phyloP scores from a whole-genome alignment of 805 yeast genomes.

The Candida morakotiae region DNA sequence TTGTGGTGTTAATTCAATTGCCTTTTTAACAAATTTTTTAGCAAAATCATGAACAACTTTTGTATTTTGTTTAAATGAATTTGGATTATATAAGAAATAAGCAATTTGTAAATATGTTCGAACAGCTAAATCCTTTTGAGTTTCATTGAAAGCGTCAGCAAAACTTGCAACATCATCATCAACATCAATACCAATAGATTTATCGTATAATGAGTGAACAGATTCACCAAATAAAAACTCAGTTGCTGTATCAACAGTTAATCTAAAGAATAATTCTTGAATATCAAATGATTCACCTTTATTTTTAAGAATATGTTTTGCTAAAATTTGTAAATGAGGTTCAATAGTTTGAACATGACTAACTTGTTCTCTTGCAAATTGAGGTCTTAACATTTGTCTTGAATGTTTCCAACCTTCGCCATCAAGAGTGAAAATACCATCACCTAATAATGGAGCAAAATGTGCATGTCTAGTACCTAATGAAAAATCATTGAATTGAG shows the following conservation, averaged over 20 bases:
- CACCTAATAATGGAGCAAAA: conserved; percentile 36
- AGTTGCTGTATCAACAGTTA: conserved; percentile 39
- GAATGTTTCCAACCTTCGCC: conserved; percentile 42
- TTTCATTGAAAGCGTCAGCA: conserved; percentile 29
- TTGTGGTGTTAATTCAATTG: conserved; percentile 20
- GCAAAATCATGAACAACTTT: conserved; percentile 24
- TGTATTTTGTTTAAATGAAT: conserved; percentile 18
- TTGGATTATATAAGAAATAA: conserved; percentile 20
- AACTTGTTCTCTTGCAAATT: conserved; percentile 41
- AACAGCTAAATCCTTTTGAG: conserved; percentile 30
- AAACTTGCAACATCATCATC: conserved; percentile 28
- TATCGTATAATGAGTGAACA: conserved; percentile 28
- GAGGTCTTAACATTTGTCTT: conserved; percentile 42
- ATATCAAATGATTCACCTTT: conserved; percentile 29
- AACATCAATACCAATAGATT: conserved; percentile 14
- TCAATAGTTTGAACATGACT: conserved; percentile 37
- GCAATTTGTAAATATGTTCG: conserved; percentile 21
- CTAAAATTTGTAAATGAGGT: conserved; percentile 35
- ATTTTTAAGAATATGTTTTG: conserved; percentile 23
- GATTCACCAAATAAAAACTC: conserved; percentile 41
- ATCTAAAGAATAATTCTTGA: conserved; percentile 35
- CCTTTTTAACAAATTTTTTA: conserved; percentile 26
- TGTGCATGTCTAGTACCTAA: conserved; percentile 36
- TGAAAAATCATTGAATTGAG: conserved; percentile 38
- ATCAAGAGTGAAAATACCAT: conserved; percentile 42